phyloP scores from a whole-genome alignment of 1,139 yeast genomes.

The Debaryomyces psychrophilus region DNA sequence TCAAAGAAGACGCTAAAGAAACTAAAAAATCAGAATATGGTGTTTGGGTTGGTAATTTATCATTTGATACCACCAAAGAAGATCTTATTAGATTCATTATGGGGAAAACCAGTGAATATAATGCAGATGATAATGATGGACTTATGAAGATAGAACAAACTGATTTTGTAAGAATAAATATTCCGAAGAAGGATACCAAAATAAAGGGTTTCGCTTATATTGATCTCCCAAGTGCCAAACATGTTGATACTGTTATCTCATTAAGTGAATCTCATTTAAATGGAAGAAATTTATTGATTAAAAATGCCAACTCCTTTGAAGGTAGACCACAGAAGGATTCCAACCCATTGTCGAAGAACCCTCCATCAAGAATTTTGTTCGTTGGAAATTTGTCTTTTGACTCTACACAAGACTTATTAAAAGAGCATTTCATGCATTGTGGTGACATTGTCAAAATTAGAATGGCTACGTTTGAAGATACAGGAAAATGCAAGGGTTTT shows the following conservation, averaged over 20 bases:
- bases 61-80: slow-evolving; percentile 81
- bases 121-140: slow-evolving; percentile 25
- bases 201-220: slow-evolving; percentile 90
- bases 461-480: slow-evolving; percentile 96
- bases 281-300: slow-evolving; percentile 85
- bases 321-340: slow-evolving; percentile 77
- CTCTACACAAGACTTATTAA: slow-evolving; percentile 79
- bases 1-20: slow-evolving; percentile 27
- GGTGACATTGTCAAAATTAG: slow-evolving; percentile 82
- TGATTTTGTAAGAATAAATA: slow-evolving; percentile 63
- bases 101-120: slow-evolving; percentile 53
- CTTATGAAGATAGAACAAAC: slow-evolving; percentile 44
- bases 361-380: slow-evolving; percentile 86
- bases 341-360: slow-evolving; percentile 58
- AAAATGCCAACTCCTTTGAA: slow-evolving; percentile 77
- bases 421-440: slow-evolving; percentile 75
- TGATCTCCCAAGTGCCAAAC: slow-evolving; percentile 69
- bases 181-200: slow-evolving; percentile 65
- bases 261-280: slow-evolving; percentile 74
- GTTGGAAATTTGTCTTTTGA: slow-evolving; percentile 94
- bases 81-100: slow-evolving; percentile 69
- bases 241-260: slow-evolving; percentile 64
- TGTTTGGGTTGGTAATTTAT: slow-evolving; percentile 92
- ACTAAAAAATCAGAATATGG: slow-evolving; percentile 60
- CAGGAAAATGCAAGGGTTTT: slow-evolving; percentile 96